These are phyloP conservation scores for Boletus rufocinnamomeus DNA, from an alignment of 768 basidiomycete genomes.

Conservation along the genomic window DNA sequence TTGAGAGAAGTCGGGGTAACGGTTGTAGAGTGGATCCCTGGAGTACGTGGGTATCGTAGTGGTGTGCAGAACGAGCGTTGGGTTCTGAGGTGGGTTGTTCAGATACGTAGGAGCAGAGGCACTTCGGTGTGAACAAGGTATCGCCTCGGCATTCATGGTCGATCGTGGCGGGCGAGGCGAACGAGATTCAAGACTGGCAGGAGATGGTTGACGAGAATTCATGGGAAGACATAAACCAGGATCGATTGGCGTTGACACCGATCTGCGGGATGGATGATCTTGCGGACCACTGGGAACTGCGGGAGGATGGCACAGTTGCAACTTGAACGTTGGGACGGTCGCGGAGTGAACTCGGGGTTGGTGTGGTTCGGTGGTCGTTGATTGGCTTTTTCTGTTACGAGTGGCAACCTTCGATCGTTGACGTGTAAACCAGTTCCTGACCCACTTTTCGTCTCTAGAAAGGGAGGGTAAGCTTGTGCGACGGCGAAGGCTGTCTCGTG, in stretches of 20 bases:
- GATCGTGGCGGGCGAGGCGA: neutral
- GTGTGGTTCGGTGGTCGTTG: neutral
- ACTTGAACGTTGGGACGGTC: slow-evolving; percentile 17
- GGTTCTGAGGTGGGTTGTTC: neutral
- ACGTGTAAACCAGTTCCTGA: slow-evolving; percentile 34
- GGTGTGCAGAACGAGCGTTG: neutral
- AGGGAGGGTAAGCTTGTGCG: slow-evolving; percentile 9
- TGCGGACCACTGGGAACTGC: neutral
- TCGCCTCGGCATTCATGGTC: neutral
- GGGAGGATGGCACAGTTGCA: slow-evolving; percentile 7
- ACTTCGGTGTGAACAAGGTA: neutral
- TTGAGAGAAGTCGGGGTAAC: slow-evolving; percentile 37
- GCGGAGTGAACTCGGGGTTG: neutral
- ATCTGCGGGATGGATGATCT: neutral
- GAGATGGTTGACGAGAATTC: slow-evolving; percentile 1
- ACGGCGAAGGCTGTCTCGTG: slow-evolving; percentile 2
- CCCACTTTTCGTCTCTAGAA: slow-evolving; percentile 31
- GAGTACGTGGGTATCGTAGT: slow-evolving; percentile 23
- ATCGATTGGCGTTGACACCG: slow-evolving; percentile 6
- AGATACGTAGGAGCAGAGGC: neutral
- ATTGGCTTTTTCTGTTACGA: slow-evolving; percentile 12
- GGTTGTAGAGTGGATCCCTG: slow-evolving; percentile 33
- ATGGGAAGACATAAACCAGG: neutral
- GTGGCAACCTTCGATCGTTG: slow-evolving; percentile 26
- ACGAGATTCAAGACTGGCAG: neutral